Conservation (phyloP, 1,284 basidiomycete species). For the Rhodotorula sp. region DNA sequence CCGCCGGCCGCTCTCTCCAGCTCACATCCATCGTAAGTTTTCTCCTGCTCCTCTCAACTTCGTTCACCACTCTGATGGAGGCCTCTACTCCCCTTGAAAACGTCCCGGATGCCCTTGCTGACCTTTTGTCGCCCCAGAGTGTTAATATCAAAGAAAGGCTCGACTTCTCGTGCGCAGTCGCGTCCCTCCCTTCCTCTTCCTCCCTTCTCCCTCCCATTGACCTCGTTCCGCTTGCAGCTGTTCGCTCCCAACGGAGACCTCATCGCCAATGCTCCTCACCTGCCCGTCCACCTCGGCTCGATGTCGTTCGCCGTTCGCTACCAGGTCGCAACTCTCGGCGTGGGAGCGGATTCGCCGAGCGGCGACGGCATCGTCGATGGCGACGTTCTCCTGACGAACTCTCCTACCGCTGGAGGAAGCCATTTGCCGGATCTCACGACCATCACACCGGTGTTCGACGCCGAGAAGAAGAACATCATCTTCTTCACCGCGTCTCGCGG, state of each 20-base stretch:
- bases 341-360: constrained; percentile 49
- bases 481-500: constrained; percentile 90
- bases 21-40: constrained; percentile 71
- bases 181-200: constrained; percentile 52
- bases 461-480: constrained; percentile 63
- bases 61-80: neutral
- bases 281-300: constrained; percentile 62
- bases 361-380: constrained; percentile 49
- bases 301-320: constrained; percentile 37
- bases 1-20: constrained; percentile 66
- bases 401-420: constrained; percentile 54
- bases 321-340: constrained; percentile 49
- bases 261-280: constrained; percentile 54
- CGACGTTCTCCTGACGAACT: constrained; percentile 56
- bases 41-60: constrained; percentile 6
- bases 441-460: constrained; percentile 78
- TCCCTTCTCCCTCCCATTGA: constrained; percentile 50
- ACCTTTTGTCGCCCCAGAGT: constrained; percentile 44
- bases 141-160: constrained; percentile 60
- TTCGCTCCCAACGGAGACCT: constrained; percentile 47
- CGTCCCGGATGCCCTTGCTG: neutral
- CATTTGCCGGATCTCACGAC: constrained; percentile 48
- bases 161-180: constrained; percentile 63
- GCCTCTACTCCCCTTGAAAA: neutral
- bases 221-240: neutral